Conservation (phyloP, 2,329 filamentous ascomycete genomes). For the Fusarium sp. region DNA sequence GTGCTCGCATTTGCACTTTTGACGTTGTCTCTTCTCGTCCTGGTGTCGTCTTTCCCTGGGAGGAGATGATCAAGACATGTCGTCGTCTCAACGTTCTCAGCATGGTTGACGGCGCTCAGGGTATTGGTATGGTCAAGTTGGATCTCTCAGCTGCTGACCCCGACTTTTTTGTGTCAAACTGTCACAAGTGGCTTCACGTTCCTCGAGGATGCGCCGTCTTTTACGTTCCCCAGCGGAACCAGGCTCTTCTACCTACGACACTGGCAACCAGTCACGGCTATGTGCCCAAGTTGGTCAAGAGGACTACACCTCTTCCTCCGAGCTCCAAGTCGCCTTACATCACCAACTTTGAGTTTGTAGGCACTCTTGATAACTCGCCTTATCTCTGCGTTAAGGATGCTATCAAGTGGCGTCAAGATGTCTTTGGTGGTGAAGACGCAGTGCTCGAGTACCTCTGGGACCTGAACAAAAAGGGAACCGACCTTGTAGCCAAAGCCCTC, state of each 20-base stretch:
- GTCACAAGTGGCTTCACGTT: constrained; percentile 89
- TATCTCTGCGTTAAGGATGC: constrained; percentile 79
- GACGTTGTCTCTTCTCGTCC: constrained; percentile 85
- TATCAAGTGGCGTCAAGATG: constrained; percentile 74
- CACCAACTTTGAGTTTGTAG: constrained; percentile 78
- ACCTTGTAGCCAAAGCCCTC: constrained; percentile 68
- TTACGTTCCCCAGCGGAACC: constrained; percentile 81
- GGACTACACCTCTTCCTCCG: constrained; percentile 55
- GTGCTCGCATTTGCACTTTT: constrained; percentile 73
- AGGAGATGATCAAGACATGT: constrained; percentile 72
- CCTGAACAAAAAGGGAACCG: constrained; percentile 73
- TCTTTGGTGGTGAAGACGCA: constrained; percentile 77
- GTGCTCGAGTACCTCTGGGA: constrained; percentile 72
- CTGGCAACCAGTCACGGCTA: constrained; percentile 87
- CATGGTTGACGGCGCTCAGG: constrained; percentile 86
- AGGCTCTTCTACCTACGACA: constrained; percentile 77
- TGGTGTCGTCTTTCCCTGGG: constrained; percentile 83
- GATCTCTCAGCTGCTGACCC: constrained; percentile 75
- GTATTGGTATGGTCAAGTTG: constrained; percentile 80
- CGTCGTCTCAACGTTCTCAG: constrained; percentile 75
- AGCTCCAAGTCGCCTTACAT: constrained; percentile 69
- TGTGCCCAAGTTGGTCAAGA: constrained; percentile 53
- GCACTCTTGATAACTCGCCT: constrained; percentile 77
- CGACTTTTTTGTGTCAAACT: constrained; percentile 90
- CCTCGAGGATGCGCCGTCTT: constrained; percentile 85